phyloP scores from a whole-genome alignment of 2,329 filamentous ascomycete species.

The Trichoderma atrobrunneum region DNA sequence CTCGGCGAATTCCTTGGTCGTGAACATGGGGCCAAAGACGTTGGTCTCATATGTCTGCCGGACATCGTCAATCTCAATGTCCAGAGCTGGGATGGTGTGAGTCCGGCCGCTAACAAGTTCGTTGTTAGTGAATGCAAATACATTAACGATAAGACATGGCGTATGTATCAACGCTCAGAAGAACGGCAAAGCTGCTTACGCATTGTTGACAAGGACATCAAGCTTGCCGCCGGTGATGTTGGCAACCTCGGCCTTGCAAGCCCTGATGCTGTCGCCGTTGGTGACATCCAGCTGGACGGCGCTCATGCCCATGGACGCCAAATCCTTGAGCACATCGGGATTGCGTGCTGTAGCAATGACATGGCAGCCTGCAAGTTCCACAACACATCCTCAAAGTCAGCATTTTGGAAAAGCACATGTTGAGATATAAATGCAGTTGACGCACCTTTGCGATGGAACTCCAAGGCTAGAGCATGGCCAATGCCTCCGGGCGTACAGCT shows the following conservation, averaged over 20 bases:
- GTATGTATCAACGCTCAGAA: not conserved
- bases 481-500: constrained; percentile 60
- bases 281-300: constrained; percentile 54
- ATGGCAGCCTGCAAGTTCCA: constrained; percentile 34
- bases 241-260: constrained; percentile 46
- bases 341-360: constrained; percentile 58
- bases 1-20: constrained; percentile 49
- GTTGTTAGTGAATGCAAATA: not conserved
- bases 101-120: constrained; percentile 43
- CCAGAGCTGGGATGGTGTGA: constrained; percentile 50
- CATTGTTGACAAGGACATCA: constrained; percentile 60
- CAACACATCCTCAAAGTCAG: not conserved
- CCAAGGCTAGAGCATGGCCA: constrained; percentile 51
- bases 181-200: constrained; percentile 36
- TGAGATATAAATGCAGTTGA: not conserved
- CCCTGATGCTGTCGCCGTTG: constrained; percentile 47
- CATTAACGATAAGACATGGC: too few species aligned
- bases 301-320: constrained; percentile 48
- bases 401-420: not conserved
- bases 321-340: constrained; percentile 44
- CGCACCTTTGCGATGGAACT: constrained; percentile 53
- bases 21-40: constrained; percentile 57
- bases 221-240: constrained; percentile 51
- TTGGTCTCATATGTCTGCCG: constrained; percentile 56
- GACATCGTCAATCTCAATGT: constrained; percentile 51